Evolutionary conservation across 352 stramenopile genomes (phyloP), one percentile per base, ranked within the genome.

Genomic region (Aphanomyces euteiches): DNA sequence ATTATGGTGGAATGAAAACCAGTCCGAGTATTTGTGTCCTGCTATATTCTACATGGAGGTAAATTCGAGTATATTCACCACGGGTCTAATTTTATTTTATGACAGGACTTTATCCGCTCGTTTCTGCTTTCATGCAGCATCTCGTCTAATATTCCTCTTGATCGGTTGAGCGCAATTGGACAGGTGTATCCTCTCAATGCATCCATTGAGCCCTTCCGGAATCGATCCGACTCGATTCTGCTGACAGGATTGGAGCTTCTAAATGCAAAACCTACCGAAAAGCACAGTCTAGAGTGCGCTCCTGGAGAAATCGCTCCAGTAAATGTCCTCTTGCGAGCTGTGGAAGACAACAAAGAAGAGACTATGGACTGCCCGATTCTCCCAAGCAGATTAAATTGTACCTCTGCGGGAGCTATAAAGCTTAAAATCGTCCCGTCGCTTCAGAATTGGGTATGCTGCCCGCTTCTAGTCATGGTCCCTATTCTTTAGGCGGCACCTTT

Each of bases 361-460:
- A 38, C 41, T 4, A 67, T 67, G 43, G 5, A 34, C 28, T 72
- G 56, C 38, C 56, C 50, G 21, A 37, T 59, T 7, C 21, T 63
- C 38, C 41, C 7, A 56, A 72, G 66, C 58, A 21, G 36, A 48
- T 15, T 48, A 34, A 48, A 39, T 1, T 58, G 66, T 53, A 67
- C 72, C 58, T 48, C 77, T n/a, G 45, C 64, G 47, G 43, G 47
- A 7, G 13, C 5, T 36, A 17, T 70, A 15, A 40, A 70, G 8
- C 12, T 79, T 21, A 67, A 72, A 12, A 58, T 79, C 45, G 59
- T 56, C 3, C 70, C 75, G 15, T 41, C 75, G 4, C 13, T 79
- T 8, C 53, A 66, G 0, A 50, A 74, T 19, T 36, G 74, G 6
- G 64, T 72, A 17, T 45, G 68, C 7, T 70, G 47, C 47, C 75